Base-by-base conservation (phyloP, 2,329 filamentous ascomycete genomes). In the Aspergillus sp. region DNA sequence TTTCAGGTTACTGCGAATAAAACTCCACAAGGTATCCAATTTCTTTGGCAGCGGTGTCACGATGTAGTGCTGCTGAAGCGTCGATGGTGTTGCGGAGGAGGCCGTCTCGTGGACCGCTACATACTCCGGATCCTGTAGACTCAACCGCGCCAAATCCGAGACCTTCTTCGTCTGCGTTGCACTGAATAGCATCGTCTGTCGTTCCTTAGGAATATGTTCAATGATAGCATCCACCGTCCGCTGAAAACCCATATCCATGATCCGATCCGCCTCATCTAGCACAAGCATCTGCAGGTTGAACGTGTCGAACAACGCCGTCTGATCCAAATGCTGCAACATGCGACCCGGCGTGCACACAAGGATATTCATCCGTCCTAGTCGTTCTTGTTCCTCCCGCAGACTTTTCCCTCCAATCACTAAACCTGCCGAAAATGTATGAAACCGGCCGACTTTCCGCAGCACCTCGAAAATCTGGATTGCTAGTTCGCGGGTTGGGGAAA, bases 381-480 rank as follows among this genome's bases (percentile, higher is more conserved):
- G 79, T 57, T 94, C 87, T 27, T 87, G 82, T 70, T 98, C 84
- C 61, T 96, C 90, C 61, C 86, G 83, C 58, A 96, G 63, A 64
- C 80, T 90, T 75, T 94, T 95, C 36, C 93, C 93, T 36, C 93
- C 93, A 58, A 97, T 97, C 7, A 98, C 81, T 58, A 97, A 70
- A 0, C 93, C 93, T 0, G 93, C 93, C 0, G 91, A 94, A 65
- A 97, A 96, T 50, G 81, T 77, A 66, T 98, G 91, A 48, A 91
- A 82, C 47, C 87, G 80, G 40, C 93, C 93, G 48, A 98, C 81
- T 66, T 94, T 95, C 51, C 88, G 79, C 58, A 98, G 70, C 0
- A 97, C 91, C 48, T 96, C 86, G 62, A 97, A 98, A 51, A 95
- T 98, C 68, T 98, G 93, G 35, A 94, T 93, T 0, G 93, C 91